Evolutionary conservation across 163 green algal genomes (phyloP), one percentile per base, ranked within the genome.

Genomic region (Scenedesmus sp.): DNA sequence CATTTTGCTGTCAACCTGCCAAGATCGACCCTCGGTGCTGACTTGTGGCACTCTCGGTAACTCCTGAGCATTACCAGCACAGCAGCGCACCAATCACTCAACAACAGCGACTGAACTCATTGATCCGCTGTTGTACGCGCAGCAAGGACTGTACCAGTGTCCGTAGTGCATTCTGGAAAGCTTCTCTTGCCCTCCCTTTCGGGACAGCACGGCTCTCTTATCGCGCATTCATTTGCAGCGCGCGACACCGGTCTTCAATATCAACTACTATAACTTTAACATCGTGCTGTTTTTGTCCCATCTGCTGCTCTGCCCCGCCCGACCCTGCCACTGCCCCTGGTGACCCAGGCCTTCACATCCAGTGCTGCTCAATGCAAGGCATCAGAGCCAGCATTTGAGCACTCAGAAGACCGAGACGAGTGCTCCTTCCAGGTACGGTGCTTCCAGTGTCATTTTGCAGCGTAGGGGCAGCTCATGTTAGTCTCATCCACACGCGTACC

Each of bases 351-450:
- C 23, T 26, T 91, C 13, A 55, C 57, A 10, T 70, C 74, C 2
- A 86, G 57, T 54, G 13, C 76, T 23, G 56, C 87, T 5, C 70
- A 23, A n/a, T 74, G 26, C 23, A 92, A 92, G 67, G 88, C 88
- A 62, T 89, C 81, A 34, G 88, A 92, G 81, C 88, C 88, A 54
- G 88, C 88, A 13, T 92, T 92, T 60, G 82, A 84, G 60, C 81
- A 92, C 88, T 73, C 67, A 54, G 88, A 89, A 15, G 88, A 92
- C 18, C 55, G 67, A 15, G 88, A 92, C 52, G 88, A 57, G 23
- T 92, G 88, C 23, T 60, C 88, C 1, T 92, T 92, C 81, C 60
- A 91, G 87, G 74, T 91, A 54, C 23, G 18, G 2, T 18, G 26
- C 23, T 59, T 4, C 6, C 81, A 86, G 81, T 15, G 60, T 54